Evolutionary conservation across 805 yeast species (phyloP), one percentile per base, ranked within the genome.

Genomic region (Barnettozyma pratensis): DNA sequence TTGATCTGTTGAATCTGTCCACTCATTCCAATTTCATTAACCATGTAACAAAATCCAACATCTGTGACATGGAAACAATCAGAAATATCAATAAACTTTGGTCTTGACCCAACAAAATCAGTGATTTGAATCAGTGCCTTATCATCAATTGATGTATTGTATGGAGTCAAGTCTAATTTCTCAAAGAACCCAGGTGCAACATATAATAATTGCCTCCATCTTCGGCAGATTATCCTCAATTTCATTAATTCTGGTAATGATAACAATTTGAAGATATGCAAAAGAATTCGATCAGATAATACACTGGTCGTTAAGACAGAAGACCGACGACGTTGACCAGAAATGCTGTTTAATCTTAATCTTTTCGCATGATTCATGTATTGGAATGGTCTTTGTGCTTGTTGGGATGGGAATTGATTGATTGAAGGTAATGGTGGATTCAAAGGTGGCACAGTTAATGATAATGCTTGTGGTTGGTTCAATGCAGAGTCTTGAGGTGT

Each of bases 1-100:
- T 72, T 74, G 44, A 86, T 66, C 8, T 66, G 65, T 46, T 71
- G 69, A 41, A 86, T 74, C 32, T 73, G 71, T 4, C 89, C 89
- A 37, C 79, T 61, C 55, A 83, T 80, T 2, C 90, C 90, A 47
- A 84, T 74, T 55, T 84, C 87, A 56, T 80, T 83, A 25, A 85
- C 80, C 71, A 86, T 70, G 58, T 80, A 81, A 41, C 81, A 75
- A 62, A 86, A 86, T 0, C 91, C 89, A 52, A 76, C 83, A 62
- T 85, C 91, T 0, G 91, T 83, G 7, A 86, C 71, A 61, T 86
- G 91, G 68, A 81, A 85, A 60, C 94, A 86, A 61, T 81, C 81
- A 26, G 89, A 80, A 14, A 86, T 73, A 57, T 85, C 77, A 41
- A 86, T 79, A 12, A 62, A 50, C 51, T 69, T 68, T 0, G 90